Evolutionary conservation across 2,329 filamentous ascomycete genomes (phyloP).

Genomic region (Stagonosporopsis chrysanthemi): DNA sequence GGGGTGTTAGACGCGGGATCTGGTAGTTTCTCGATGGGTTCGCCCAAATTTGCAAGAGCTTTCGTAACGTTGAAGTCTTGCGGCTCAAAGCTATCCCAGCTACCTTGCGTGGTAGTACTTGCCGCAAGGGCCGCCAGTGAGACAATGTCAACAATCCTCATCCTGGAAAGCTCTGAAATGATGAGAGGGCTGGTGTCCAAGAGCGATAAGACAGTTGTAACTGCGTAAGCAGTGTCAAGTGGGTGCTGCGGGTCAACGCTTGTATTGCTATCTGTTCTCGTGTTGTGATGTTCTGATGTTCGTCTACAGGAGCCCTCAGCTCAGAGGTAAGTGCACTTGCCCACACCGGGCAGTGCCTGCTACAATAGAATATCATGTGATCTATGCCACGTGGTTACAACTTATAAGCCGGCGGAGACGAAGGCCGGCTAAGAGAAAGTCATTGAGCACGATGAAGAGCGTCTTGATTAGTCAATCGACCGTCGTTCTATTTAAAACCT

Average conservation of each 20-base stretch:
- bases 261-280: too few species aligned
- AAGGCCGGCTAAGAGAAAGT: too few species aligned
- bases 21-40: constrained; percentile 30
- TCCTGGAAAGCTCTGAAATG: not conserved
- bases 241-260: too few species aligned
- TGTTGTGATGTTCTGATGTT: too few species aligned
- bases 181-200: not conserved
- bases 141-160: not conserved
- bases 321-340: too few species aligned
- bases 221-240: too few species aligned
- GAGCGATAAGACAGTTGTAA: not conserved
- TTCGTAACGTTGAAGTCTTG: constrained; percentile 30
- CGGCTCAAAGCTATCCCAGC: constrained; percentile 24
- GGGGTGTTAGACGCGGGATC: constrained; percentile 11
- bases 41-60: constrained; percentile 28
- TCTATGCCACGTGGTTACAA: too few species aligned
- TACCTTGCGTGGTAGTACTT: constrained; percentile 9
- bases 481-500: not conserved
- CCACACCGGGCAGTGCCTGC: too few species aligned
- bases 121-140: not conserved
- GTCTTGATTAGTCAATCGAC: not conserved
- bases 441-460: not conserved
- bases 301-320: too few species aligned
- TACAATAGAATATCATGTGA: too few species aligned
- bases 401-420: too few species aligned